phyloP scores from a whole-genome alignment of 805 yeast genomes.

The Cephaloascus albidus region DNA sequence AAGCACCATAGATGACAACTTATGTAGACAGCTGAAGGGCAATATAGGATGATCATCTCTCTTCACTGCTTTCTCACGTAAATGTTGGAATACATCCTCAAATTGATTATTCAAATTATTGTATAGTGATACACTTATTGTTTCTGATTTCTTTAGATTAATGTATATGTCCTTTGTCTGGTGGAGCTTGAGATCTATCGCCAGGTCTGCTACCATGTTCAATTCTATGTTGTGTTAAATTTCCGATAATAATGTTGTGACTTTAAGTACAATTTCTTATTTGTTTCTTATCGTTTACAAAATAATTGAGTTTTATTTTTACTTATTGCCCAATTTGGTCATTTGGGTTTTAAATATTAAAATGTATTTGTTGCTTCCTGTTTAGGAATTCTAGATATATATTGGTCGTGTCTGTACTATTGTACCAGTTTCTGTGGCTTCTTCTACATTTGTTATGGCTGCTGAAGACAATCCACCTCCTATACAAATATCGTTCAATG shows the following conservation, averaged over 20 bases:
- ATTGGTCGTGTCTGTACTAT: too few relatives aligned
- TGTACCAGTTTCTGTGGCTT: too few relatives aligned
- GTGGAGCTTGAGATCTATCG: background rate
- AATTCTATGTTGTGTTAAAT: background rate
- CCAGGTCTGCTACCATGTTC: background rate
- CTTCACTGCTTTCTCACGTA: background rate
- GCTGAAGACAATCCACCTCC: too few relatives aligned
- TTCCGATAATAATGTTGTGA: too few relatives aligned
- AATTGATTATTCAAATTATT: conserved; percentile 3
- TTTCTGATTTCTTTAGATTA: background rate
- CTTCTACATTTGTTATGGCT: too few relatives aligned
- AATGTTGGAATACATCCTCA: conserved; percentile 5
- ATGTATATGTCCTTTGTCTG: background rate
- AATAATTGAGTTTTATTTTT: background rate
- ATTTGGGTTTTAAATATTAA: too few relatives aligned
- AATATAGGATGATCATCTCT: background rate
- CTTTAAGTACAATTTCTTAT: background rate
- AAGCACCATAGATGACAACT: background rate
- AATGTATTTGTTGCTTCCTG: too few relatives aligned
- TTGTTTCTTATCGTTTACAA: background rate
- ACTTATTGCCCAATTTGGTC: background rate
- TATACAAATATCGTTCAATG: background rate
- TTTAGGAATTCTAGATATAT: too few relatives aligned
- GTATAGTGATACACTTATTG: background rate
- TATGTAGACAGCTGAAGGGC: background rate